Conservation (phyloP, 495 filamentous ascomycete species). For the Opeltia flavorubescens region DNA sequence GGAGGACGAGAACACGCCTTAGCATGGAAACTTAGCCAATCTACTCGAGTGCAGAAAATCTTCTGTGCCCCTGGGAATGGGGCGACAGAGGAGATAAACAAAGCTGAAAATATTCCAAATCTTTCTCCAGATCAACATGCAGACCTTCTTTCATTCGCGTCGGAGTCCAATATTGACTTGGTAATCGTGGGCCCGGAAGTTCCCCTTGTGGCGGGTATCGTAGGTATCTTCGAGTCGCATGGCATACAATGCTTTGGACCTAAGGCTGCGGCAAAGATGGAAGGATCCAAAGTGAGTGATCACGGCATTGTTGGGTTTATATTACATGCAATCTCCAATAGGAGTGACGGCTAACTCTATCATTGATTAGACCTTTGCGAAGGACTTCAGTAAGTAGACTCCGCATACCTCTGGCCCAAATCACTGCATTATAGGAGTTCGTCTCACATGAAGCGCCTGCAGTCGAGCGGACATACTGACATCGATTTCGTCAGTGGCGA, state of each 20-base stretch:
- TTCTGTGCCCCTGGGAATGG: slow-evolving; percentile 64
- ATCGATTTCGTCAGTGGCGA: too few relatives aligned
- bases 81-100: slow-evolving; percentile 50
- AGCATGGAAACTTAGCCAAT: slow-evolving; percentile 87
- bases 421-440: too few relatives aligned
- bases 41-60: slow-evolving; percentile 34
- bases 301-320: too few relatives aligned
- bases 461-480: too few relatives aligned
- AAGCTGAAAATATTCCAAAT: slow-evolving; percentile 53
- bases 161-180: slow-evolving; percentile 60
- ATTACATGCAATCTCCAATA: too few relatives aligned
- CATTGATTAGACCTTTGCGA: slow-evolving; percentile 88
- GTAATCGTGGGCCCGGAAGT: slow-evolving; percentile 87
- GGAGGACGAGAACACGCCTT: slow-evolving; percentile 91
- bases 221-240: slow-evolving; percentile 61
- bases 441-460: too few relatives aligned
- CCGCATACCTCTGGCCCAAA: too few relatives aligned
- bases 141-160: slow-evolving; percentile 59
- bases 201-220: slow-evolving; percentile 84
- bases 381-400: too few relatives aligned
- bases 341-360: too few relatives aligned
- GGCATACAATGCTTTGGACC: slow-evolving; percentile 81
- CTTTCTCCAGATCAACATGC: slow-evolving; percentile 65
- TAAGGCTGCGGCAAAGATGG: slow-evolving; percentile 75
- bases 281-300: slow-evolving; percentile 92